Conservation (phyloP, 192 early-diverging fungal species). For the Radiomyces spectabilis region DNA sequence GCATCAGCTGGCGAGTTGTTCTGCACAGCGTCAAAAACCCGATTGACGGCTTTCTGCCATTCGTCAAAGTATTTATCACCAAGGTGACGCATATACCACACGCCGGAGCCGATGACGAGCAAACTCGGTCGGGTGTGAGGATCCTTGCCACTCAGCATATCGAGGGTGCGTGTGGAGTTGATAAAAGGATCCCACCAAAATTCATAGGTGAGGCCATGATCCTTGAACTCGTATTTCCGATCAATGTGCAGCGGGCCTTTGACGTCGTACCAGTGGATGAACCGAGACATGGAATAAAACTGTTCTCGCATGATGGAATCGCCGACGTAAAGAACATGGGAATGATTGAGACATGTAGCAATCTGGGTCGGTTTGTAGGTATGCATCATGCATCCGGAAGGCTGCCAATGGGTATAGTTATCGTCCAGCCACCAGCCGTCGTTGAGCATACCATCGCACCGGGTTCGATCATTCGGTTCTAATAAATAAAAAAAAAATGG, state of each 20-base stretch:
- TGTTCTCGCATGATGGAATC: constrained; percentile 61
- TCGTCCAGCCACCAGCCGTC: constrained; percentile 48
- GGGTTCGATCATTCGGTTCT: constrained; percentile 33
- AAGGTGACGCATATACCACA: constrained; percentile 56
- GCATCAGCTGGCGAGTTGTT: constrained; percentile 28
- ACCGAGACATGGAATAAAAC: constrained; percentile 45
- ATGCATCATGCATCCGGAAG: constrained; percentile 51
- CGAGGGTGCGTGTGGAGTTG: constrained; percentile 35
- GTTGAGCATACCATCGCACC: constrained; percentile 33
- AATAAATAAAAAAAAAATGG: neutral
- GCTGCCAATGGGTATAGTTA: constrained; percentile 45
- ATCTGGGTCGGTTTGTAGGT: constrained; percentile 40
- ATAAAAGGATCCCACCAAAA: constrained; percentile 77
- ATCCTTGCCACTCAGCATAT: constrained; percentile 1
- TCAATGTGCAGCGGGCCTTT: constrained; percentile 31
- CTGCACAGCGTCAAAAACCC: constrained; percentile 15
- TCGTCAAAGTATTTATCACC: constrained; percentile 24
- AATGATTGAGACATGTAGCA: constrained; percentile 34
- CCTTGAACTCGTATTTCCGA: constrained; percentile 25
- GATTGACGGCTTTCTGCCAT: constrained; percentile 36
- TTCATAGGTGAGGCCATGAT: constrained; percentile 31
- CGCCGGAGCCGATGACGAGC: constrained; percentile 43
- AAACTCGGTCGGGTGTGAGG: constrained; percentile 16
- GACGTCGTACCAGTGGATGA: constrained; percentile 29
- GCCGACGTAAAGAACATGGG: constrained; percentile 53